A percentile compares a stretch with the other conserved stretches of the same genome.
These are phyloP conservation scores for Neospermospora avenae DNA, from an alignment of 2,329 filamentous ascomycete genomes.

Conservation along the genomic window DNA sequence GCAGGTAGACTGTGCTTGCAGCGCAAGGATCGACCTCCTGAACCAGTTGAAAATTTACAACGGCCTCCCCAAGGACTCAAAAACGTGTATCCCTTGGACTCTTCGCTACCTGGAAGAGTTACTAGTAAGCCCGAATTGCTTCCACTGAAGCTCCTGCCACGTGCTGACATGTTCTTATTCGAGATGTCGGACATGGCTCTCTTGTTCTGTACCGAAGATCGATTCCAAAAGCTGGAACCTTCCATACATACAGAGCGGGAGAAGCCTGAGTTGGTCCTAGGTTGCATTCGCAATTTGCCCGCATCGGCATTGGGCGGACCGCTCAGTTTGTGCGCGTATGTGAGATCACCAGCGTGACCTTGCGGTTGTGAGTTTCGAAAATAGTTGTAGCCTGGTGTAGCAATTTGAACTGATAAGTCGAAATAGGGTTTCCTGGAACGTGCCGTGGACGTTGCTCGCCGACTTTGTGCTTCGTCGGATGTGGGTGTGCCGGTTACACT, in stretches of 20 bases:
- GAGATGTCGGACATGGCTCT: conserved; percentile 29
- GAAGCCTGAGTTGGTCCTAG: conserved; percentile 37
- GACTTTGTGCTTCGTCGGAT: conserved; percentile 25
- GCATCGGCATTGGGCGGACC: conserved; percentile 1
- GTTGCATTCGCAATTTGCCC: conserved; percentile 2
- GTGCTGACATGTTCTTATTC: conserved; percentile 11
- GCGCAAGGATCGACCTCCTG: conserved; percentile 69
- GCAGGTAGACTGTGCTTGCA: conserved; percentile 69
- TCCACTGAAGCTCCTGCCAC: conserved; percentile 20
- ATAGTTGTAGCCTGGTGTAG: conserved; percentile 33
- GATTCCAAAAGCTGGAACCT: conserved; percentile 30
- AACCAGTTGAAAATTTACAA: conserved; percentile 81
- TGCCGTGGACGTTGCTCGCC: conserved; percentile 24
- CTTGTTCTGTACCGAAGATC: conserved; percentile 26
- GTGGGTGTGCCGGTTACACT: conserved; percentile 46
- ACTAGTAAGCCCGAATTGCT: conserved; percentile 11
- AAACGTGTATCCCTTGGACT: conserved; percentile 66
- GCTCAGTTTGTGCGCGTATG: not conserved
- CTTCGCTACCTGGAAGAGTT: conserved; percentile 1
- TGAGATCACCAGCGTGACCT: conserved; percentile 7
- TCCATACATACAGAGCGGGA: conserved; percentile 55
- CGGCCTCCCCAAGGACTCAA: conserved; percentile 80
- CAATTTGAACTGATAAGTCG: conserved; percentile 34
- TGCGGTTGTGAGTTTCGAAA: conserved; percentile 25
- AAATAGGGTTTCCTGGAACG: conserved; percentile 39